phyloP scores from a whole-genome alignment of 73 alveolate genomes.

The Stentor coeruleus region DNA sequence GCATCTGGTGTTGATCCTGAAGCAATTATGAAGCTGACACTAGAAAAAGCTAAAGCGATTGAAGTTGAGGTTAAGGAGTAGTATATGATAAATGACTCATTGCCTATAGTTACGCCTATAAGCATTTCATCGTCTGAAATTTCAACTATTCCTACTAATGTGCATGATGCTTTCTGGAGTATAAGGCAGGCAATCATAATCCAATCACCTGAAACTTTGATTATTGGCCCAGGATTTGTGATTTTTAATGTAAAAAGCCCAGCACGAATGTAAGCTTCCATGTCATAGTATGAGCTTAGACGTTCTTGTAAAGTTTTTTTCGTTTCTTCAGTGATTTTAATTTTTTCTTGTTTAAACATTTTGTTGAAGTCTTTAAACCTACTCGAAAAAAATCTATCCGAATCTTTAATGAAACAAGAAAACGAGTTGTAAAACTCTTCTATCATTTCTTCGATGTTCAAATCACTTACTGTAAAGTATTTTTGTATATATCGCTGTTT shows the following conservation, averaged over 20 bases:
- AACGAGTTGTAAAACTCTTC: neutral
- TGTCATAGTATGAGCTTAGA: neutral
- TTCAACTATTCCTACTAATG: neutral
- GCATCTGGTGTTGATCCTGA: neutral
- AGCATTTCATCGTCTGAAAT: neutral
- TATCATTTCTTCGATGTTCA: no score
- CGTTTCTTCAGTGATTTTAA: no score
- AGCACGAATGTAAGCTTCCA: neutral
- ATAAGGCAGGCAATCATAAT: neutral
- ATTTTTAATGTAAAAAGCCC: neutral
- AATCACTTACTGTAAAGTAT: neutral
- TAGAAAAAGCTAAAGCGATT: neutral
- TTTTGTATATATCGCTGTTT: neutral
- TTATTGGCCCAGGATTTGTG: neutral
- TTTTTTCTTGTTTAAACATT: neutral
- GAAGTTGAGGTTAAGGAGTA: neutral
- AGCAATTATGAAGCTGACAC: neutral
- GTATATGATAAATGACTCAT: neutral
- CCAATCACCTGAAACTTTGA: neutral
- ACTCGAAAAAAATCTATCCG: neutral
- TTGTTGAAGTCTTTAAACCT: no score
- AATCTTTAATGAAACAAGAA: neutral
- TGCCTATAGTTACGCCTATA: neutral
- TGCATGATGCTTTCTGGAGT: neutral
- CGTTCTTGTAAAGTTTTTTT: neutral